phyloP scores from a whole-genome alignment of 768 basidiomycete species.

The Termitomyces titanicus region DNA sequence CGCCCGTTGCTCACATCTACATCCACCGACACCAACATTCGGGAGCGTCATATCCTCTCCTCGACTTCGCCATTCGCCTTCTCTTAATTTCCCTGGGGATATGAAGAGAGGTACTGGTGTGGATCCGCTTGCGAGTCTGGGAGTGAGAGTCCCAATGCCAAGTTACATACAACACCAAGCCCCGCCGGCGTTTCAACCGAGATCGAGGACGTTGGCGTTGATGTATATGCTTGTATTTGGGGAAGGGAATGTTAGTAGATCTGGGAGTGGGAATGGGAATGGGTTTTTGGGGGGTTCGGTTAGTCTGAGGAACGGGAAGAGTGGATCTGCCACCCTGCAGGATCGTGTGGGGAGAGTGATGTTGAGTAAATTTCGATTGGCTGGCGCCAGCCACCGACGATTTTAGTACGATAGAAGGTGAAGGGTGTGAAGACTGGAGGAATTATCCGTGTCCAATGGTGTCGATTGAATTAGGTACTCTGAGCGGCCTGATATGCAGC shows the following conservation, averaged over 20 bases:
- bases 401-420: too few relatives aligned
- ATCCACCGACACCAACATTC: slow-evolving; percentile 52
- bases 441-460: too few relatives aligned
- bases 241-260: slow-evolving; percentile 25
- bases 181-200: slow-evolving; percentile 19
- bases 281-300: slow-evolving; percentile 11
- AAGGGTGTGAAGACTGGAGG: too few relatives aligned
- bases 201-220: slow-evolving; percentile 50
- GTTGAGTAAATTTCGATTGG: not conserved
- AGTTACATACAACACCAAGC: slow-evolving; percentile 23
- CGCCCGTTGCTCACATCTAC: too few relatives aligned
- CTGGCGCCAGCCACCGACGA: too few relatives aligned
- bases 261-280: not conserved
- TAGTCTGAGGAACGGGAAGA: not conserved
- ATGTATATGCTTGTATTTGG: slow-evolving; percentile 67
- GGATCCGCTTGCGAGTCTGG: slow-evolving; percentile 44
- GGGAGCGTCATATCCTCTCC: slow-evolving; percentile 70
- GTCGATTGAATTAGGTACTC: too few relatives aligned
- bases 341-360: not conserved
- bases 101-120: slow-evolving; percentile 3
- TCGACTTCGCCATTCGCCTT: slow-evolving; percentile 46
- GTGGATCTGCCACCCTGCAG: not conserved
- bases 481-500: too few relatives aligned
- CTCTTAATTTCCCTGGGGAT: slow-evolving; percentile 26
- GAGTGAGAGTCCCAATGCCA: slow-evolving; percentile 60